Base-by-base conservation (phyloP, 1,284 basidiomycete species). In the Ganoderma leucocontextum region DNA sequence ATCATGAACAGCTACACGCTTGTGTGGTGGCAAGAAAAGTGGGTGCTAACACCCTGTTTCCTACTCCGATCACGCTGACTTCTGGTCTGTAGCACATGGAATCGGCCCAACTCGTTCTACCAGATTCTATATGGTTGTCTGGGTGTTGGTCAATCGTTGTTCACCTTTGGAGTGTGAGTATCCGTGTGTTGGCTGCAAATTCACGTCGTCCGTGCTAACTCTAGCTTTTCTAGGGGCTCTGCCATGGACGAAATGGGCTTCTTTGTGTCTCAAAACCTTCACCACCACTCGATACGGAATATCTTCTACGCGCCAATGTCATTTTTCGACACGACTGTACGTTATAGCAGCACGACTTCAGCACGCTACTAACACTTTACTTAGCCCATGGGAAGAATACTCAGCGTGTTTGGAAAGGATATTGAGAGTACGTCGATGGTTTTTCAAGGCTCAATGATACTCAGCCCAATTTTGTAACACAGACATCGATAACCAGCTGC, bases 11-110 rank as follows among this genome's bases (percentile, higher is more conserved):
- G 83, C 42, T 89, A 89, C 65, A 89, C 88, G 67, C 81, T 93
- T 22, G 88, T 91, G 9, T 93, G 89, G 87, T 94, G 92, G 92
- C 86, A 93, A 77, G 82, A 82, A 57, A 85, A 92, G 85, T 87
- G 70, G 67, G 87, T 67, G 25, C 5, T 35, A 29, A 33, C 25
- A 22, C 22, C 17, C 33, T 25, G 55, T 33, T 17, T 44, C 63
- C 55, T 22, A 29, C 69, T 71, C 29, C 29, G 29, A 13, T 57
- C 36, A 38, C 33, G 68, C 36, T 76, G 71, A 42, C 10, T 7
- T 25, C 39, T 60, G 63, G 58, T 52, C 15, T 44, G 19, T 67
- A 89, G 88, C 72, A 78, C 81, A 0, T 89, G 85, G 74, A 59
- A 86, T 62, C 78, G 79, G 12, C 78, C 85, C 0, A 85, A 85